Conservation (phyloP, 2,329 filamentous ascomycete species). For the Botrytis hyacinthi region DNA sequence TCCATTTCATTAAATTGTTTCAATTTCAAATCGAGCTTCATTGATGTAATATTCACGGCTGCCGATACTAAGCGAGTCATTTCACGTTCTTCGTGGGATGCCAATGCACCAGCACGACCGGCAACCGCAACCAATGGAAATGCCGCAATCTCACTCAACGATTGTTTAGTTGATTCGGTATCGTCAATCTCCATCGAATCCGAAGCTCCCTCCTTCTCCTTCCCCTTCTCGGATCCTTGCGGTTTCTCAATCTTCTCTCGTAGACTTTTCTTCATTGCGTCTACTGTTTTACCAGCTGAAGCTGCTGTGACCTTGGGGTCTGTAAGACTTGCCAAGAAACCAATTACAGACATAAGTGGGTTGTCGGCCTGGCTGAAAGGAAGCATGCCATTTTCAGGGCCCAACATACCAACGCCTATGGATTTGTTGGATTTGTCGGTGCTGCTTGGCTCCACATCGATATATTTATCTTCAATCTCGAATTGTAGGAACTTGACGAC, state of each 20-base stretch:
- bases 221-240: constrained; percentile 54
- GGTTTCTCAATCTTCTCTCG: constrained; percentile 72
- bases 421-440: constrained; percentile 44
- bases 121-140: constrained; percentile 84
- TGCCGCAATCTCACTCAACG: constrained; percentile 59
- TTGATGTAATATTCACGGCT: constrained; percentile 87
- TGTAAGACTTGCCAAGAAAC: constrained; percentile 86
- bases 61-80: constrained; percentile 92
- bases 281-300: constrained; percentile 82
- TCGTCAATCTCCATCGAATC: constrained; percentile 66
- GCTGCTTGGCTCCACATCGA: constrained; percentile 70
- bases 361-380: constrained; percentile 94
- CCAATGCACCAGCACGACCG: constrained; percentile 80
- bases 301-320: constrained; percentile 89
- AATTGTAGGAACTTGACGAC: constrained; percentile 94
- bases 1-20: constrained; percentile 98
- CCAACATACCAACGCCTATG: constrained; percentile 63
- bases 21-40: constrained; percentile 94
- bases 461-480: constrained; percentile 95
- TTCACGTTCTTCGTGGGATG: constrained; percentile 94
- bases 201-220: constrained; percentile 48
- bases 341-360: constrained; percentile 93
- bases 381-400: constrained; percentile 72
- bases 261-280: constrained; percentile 78
- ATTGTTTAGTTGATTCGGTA: constrained; percentile 49